Evolutionary conservation across 2,329 filamentous ascomycete genomes (phyloP).

Genomic region (Pyrenophora graminea): DNA sequence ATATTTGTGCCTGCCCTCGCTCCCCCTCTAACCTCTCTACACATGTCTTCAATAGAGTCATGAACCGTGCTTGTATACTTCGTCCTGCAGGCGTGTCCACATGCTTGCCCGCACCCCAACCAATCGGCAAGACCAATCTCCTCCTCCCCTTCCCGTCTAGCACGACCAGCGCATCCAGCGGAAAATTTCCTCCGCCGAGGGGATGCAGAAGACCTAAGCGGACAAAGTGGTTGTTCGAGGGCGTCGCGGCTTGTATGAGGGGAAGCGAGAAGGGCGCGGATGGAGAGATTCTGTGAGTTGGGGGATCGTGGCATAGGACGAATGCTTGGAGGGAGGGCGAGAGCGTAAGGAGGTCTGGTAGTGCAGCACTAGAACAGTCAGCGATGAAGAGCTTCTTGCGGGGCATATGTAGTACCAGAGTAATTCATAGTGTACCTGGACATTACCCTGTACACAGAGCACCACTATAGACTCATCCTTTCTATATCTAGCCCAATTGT

Average conservation of each 20-base stretch:
- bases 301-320: constrained; percentile 42
- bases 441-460: constrained; percentile 42
- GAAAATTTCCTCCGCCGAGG: constrained; percentile 50
- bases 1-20: neutral
- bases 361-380: constrained; percentile 23
- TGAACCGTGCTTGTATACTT: constrained; percentile 36
- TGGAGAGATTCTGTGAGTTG: constrained; percentile 32
- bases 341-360: constrained; percentile 39
- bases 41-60: constrained; percentile 33
- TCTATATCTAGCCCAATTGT: constrained; percentile 32
- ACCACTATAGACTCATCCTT: constrained; percentile 28
- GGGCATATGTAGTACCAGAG: constrained; percentile 31
- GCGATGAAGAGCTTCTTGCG: neutral
- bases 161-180: constrained; percentile 52
- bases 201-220: constrained; percentile 51
- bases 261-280: constrained; percentile 36
- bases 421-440: constrained; percentile 42
- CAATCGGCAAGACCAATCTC: constrained; percentile 51
- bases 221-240: constrained; percentile 45
- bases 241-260: constrained; percentile 38
- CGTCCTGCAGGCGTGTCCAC: constrained; percentile 36
- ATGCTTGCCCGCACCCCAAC: constrained; percentile 50
- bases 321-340: constrained; percentile 41
- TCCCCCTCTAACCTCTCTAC: constrained; percentile 31
- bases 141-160: constrained; percentile 45